Conservation (phyloP, 2,329 filamentous ascomycete genomes). For the Fusarium torreyae region DNA sequence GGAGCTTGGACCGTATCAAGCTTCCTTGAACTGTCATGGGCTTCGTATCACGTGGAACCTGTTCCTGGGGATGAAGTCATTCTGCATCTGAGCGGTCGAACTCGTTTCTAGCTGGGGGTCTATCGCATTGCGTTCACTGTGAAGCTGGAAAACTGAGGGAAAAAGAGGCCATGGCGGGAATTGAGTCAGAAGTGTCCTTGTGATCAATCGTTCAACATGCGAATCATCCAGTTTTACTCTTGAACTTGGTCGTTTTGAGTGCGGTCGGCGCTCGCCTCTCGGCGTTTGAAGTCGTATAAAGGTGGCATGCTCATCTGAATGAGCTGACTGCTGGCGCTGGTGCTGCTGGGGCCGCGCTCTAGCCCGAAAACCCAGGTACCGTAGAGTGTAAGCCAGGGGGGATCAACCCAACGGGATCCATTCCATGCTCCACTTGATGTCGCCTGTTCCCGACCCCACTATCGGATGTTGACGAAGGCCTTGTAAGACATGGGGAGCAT, state of each 20-base stretch:
- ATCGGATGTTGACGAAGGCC: conserved; percentile 49
- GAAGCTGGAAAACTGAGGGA: neutral
- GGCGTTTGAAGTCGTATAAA: conserved; percentile 43
- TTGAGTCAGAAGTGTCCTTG: conserved; percentile 29
- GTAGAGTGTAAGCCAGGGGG: conserved; percentile 17
- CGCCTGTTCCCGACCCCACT: conserved; percentile 52
- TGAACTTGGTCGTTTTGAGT: conserved; percentile 7
- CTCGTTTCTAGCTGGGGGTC: conserved; percentile 6
- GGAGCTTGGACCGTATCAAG: conserved; percentile 26
- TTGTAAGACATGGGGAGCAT: conserved; percentile 39
- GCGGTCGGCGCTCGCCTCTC: conserved; percentile 34
- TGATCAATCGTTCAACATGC: conserved; percentile 36
- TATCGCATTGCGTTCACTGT: conserved; percentile 25
- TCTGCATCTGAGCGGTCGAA: conserved; percentile 9
- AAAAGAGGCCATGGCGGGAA: conserved; percentile 13
- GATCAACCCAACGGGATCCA: conserved; percentile 45
- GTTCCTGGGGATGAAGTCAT: conserved; percentile 39
- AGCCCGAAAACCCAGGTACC: conserved; percentile 15
- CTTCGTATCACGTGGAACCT: conserved; percentile 37
- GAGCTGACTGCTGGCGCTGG: conserved; percentile 37
- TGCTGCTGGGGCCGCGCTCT: conserved; percentile 6
- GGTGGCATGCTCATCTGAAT: conserved; percentile 48
- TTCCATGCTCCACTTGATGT: conserved; percentile 46
- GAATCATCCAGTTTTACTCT: conserved; percentile 38
- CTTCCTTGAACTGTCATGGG: conserved; percentile 16